A percentile compares a stretch with the other conserved stretches of the same genome.
These are phyloP conservation scores for Sequoia sempervirens DNA, from an alignment of 75 land plant genomes.

Conservation along the genomic window DNA sequence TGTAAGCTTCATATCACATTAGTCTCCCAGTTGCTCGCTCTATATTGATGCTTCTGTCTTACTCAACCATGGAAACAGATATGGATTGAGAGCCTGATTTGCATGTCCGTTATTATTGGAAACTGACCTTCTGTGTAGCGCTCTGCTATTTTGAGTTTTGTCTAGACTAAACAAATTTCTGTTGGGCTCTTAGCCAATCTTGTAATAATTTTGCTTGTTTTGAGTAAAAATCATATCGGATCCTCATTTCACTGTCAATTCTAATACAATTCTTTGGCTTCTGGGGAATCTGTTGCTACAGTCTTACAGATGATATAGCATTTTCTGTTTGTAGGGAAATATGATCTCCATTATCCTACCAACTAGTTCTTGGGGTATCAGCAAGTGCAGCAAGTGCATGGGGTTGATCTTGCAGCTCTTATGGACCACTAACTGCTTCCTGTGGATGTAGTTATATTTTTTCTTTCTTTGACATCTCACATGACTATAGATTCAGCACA, in stretches of 20 bases:
- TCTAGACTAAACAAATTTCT: background rate
- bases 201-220: background rate
- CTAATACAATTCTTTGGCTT: background rate
- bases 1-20: background rate
- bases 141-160: background rate
- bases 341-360: background rate
- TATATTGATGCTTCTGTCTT: background rate
- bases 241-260: background rate
- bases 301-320: background rate
- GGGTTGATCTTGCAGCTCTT: background rate
- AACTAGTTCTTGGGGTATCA: background rate
- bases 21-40: background rate
- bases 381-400: background rate
- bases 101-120: background rate
- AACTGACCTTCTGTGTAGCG: background rate
- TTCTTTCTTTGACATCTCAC: background rate
- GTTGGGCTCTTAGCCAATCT: background rate
- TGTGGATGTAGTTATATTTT: background rate
- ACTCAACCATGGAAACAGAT: background rate
- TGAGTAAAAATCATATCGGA: background rate
- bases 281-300: background rate
- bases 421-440: background rate
- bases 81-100: background rate
- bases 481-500: background rate
- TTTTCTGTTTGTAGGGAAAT: background rate